Conservation (phyloP, 139 green algal species). For the Medakamo hakoo region DNA sequence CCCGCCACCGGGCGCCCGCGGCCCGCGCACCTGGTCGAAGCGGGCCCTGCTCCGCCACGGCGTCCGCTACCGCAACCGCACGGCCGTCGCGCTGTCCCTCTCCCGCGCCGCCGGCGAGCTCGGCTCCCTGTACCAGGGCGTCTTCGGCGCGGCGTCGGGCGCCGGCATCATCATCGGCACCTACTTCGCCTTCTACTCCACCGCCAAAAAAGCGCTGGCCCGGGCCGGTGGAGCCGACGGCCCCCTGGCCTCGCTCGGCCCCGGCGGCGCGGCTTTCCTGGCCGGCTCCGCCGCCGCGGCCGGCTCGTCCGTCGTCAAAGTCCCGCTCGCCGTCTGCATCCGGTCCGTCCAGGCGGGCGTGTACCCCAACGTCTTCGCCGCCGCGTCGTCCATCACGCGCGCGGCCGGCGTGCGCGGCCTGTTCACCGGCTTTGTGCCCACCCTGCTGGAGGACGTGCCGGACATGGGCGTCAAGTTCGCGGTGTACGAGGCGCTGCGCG, state of each 20-base stretch:
- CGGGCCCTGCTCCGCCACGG: neutral
- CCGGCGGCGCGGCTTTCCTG: constrained; percentile 39
- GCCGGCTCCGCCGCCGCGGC: constrained; percentile 52
- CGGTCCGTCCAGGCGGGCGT: constrained; percentile 65
- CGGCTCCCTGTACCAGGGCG: constrained; percentile 35
- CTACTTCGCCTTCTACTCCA: constrained; percentile 84
- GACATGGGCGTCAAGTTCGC: constrained; percentile 89
- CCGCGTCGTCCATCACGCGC: constrained; percentile 35
- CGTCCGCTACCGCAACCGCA: neutral
- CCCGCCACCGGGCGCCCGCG: constrained; percentile 18
- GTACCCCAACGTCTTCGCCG: constrained; percentile 62
- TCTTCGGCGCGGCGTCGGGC: constrained; percentile 69
- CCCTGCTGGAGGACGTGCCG: constrained; percentile 75
- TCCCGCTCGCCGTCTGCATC: constrained; percentile 82
- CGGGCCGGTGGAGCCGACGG: constrained; percentile 26
- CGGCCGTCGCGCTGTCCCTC: neutral
- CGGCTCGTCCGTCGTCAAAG: constrained; percentile 66
- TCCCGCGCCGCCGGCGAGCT: constrained; percentile 4
- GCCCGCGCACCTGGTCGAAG: neutral
- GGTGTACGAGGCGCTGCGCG: constrained; percentile 64
- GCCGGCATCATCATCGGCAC: constrained; percentile 86
- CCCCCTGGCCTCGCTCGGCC: neutral
- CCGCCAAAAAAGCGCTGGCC: constrained; percentile 38
- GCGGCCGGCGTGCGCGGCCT: constrained; percentile 50
- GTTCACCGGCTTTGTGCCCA: constrained; percentile 74